Conservation (phyloP, 306 rosid species). For the Cajanus cajan region DNA sequence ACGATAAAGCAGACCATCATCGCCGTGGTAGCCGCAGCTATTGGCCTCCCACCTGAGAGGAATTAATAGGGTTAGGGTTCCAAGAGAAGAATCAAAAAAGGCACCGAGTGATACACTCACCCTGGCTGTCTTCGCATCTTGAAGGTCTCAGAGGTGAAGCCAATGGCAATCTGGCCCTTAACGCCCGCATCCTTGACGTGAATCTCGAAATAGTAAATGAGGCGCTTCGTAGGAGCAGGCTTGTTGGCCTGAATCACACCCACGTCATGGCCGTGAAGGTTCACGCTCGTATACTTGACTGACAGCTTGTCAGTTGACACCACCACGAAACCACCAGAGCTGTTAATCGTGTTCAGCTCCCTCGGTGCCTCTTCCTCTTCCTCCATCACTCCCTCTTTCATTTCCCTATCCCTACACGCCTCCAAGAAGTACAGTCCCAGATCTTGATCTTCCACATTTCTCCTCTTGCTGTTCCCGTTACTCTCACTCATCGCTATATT, state of each 20-base stretch:
- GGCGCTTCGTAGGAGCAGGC: conserved; percentile 76
- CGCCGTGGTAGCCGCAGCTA: conserved; percentile 97
- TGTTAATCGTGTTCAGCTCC: conserved; percentile 86
- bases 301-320: conserved; percentile 87
- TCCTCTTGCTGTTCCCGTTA: conserved; percentile 31
- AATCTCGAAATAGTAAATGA: conserved; percentile 89
- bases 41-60: conserved; percentile 84
- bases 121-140: conserved; percentile 99
- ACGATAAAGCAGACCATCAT: conserved; percentile 86
- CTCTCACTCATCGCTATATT: conserved; percentile 9
- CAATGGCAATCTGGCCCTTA: conserved; percentile 84
- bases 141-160: conserved; percentile 83
- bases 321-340: conserved; percentile 89
- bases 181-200: conserved; percentile 85
- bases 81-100: background rate
- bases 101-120: conserved; percentile 31
- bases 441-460: conserved; percentile 39
- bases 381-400: conserved; percentile 4
- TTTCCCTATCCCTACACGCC: conserved; percentile 47
- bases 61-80: background rate
- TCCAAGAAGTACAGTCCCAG: conserved; percentile 65
- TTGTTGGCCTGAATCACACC: conserved; percentile 87
- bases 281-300: conserved; percentile 63
- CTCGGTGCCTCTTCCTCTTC: conserved; percentile 75
- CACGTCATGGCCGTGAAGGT: conserved; percentile 92